Base-by-base conservation (phyloP, 2,329 filamentous ascomycete genomes). In the Diaporthe helianthi region DNA sequence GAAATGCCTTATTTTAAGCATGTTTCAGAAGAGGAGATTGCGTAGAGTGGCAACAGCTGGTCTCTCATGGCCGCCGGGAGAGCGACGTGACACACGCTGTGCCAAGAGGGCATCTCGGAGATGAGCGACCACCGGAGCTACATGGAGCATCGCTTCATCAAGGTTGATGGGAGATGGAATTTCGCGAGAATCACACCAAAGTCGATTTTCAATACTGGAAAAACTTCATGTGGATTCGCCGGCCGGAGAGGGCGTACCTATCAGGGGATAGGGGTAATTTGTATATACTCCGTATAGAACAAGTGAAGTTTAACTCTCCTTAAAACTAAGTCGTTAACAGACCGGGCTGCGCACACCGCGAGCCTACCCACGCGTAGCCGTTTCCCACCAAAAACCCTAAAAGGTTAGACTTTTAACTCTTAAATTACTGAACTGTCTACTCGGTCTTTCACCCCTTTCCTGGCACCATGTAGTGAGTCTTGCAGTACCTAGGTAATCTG, bases 21-120 rank as follows among this genome's bases (percentile, higher is more conserved):
- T 3, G 41, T 61, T 26, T 12, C 38, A 61, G 38, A 61, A 3
- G 55, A 61, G 26, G 41, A 61, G 26, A 47, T 61, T 22, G 55
- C 47, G 55, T 61, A 17, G 55, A 61, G 7, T 61, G 55, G 55
- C 55, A 61, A 19, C 55, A 47, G 22, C 41, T 61, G 24, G 55
- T 22, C 2, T 61, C 55, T 38, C 41, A 61, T 61, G 55, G 55
- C 1, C 55, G 55, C 15, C 55, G 41, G 17, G 55, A 33, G 7
- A 12, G 55, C 33, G 41, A 33, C 6, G 26, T 47, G 41, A 10
- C 10, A 9, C 38, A 61, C 13, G 41, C 38, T 5, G 55, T 47
- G n/a, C 19, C 55, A 47, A 17, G 55, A 61, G 4, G 55, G 55
- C 1, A 6, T 61, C 41, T 10, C 55, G 17, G 41, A 61, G 26